phyloP scores from a whole-genome alignment of 768 basidiomycete species.

The Mycena olivaceomarginata region DNA sequence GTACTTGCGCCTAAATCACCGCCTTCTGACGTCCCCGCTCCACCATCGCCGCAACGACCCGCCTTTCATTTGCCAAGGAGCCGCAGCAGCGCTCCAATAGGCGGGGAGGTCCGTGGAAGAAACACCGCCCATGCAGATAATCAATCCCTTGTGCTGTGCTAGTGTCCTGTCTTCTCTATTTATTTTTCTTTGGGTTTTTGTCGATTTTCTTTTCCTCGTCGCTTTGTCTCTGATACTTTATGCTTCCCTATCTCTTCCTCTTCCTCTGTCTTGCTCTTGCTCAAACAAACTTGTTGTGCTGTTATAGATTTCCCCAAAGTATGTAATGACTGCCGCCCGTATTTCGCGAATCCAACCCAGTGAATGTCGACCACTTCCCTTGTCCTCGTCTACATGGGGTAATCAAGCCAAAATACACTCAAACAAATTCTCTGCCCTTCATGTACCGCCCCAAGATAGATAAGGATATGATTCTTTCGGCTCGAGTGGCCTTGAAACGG shows the following conservation, averaged over 20 bases:
- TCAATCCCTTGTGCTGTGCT: not conserved
- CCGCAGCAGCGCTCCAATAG: slow-evolving; percentile 12
- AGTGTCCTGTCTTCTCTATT: slow-evolving; percentile 5
- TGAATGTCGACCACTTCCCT: not conserved
- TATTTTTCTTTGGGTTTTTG: not conserved
- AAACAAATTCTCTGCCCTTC: slow-evolving; percentile 13
- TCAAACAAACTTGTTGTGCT: slow-evolving; percentile 10
- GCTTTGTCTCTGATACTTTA: not conserved
- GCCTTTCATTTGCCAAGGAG: not conserved
- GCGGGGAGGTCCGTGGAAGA: slow-evolving; percentile 2
- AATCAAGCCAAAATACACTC: no score
- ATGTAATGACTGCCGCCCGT: not conserved
- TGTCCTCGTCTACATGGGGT: not conserved
- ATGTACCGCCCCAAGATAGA: slow-evolving; percentile 16
- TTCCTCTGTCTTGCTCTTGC: slow-evolving; percentile 13
- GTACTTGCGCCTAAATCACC: not conserved
- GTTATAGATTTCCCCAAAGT: not conserved
- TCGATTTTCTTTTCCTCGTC: not conserved
- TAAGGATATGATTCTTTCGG: not conserved
- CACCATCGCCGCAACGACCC: no score
- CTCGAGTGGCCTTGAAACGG: no score
- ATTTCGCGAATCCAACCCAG: no score
- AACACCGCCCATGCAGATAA: slow-evolving; percentile 5
- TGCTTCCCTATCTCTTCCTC: slow-evolving; percentile 6
- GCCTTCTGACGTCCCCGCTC: no score